Conservation (phyloP, 257 asterid genomes). For the Galeopsis tetrahit region DNA sequence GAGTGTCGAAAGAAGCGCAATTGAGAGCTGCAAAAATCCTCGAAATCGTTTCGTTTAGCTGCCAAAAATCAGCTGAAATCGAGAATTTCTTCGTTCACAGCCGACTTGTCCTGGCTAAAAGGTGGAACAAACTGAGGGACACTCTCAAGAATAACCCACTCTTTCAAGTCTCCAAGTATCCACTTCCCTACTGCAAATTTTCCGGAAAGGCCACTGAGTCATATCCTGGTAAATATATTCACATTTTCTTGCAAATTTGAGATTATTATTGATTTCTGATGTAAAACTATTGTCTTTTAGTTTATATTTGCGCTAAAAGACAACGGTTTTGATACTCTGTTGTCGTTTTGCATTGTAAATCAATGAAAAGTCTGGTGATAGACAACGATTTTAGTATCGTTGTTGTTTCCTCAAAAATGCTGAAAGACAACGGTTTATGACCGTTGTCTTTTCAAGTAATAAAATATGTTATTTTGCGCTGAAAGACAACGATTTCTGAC, state of each 20-base stretch:
- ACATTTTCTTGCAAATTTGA: not conserved
- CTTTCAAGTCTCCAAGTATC: slow-evolving; percentile 54
- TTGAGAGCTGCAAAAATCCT: slow-evolving; percentile 70
- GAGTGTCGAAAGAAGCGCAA: slow-evolving; percentile 89
- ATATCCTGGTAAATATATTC: slow-evolving; percentile 54
- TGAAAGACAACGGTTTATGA: too few species aligned
- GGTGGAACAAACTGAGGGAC: slow-evolving; percentile 64
- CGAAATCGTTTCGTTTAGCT: slow-evolving; percentile 59
- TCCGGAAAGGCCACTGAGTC: slow-evolving; percentile 43
- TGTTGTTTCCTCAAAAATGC: too few species aligned
- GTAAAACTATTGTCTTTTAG: too few species aligned
- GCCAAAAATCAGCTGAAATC: slow-evolving; percentile 37
- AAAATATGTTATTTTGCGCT: too few species aligned
- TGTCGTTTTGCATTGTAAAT: too few species aligned
- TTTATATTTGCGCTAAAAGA: too few species aligned
- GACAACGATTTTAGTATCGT: too few species aligned
- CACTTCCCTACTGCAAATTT: slow-evolving; percentile 59
- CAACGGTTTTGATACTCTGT: too few species aligned
- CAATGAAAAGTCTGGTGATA: too few species aligned
- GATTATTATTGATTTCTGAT: not conserved
- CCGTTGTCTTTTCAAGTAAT: too few species aligned
- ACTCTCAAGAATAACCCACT: slow-evolving; percentile 35
- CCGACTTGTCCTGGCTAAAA: slow-evolving; percentile 47
- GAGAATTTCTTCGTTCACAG: slow-evolving; percentile 59
- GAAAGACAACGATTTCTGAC: too few species aligned